phyloP scores from a whole-genome alignment of 169 alveolate genomes.

The Babesia ovata region DNA sequence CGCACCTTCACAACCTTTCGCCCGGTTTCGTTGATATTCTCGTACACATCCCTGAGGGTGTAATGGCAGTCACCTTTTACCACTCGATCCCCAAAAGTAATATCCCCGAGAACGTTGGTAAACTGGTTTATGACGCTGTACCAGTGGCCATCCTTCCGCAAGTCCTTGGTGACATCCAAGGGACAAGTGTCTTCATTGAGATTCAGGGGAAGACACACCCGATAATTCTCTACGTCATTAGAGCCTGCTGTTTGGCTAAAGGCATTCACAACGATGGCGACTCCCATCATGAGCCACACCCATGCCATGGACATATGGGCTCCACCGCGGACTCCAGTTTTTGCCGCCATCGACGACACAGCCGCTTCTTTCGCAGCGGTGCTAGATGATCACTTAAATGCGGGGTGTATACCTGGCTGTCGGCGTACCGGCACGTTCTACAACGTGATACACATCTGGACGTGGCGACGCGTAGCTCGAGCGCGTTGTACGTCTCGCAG shows the following conservation, averaged over 20 bases:
- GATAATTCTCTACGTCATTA: not conserved
- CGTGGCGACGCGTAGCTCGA: constrained; percentile 2
- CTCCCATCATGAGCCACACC: not conserved
- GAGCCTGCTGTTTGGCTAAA: not conserved
- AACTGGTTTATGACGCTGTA: constrained; percentile 5
- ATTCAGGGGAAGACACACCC: constrained; percentile 1
- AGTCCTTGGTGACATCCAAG: not conserved
- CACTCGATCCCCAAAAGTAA: constrained; percentile 27
- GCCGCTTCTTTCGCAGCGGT: too few species aligned
- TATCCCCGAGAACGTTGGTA: constrained; percentile 30
- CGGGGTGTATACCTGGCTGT: too few species aligned
- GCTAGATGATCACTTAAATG: too few species aligned
- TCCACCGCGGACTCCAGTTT: not conserved
- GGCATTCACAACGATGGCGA: constrained; percentile 1
- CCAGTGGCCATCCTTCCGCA: not conserved
- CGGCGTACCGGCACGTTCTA: not conserved
- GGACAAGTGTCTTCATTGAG: not conserved
- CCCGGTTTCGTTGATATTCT: not conserved
- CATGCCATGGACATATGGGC: not conserved
- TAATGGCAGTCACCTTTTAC: constrained; percentile 35
- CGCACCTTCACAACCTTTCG: constrained; percentile 25
- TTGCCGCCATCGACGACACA: too few species aligned
- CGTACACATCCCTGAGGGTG: constrained; percentile 5
- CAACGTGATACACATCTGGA: not conserved
- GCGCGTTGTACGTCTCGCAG: constrained; percentile 4